A percentile compares a stretch with the other conserved stretches of the same genome.
Evolutionary conservation across 352 stramenopile genomes (phyloP).

Genomic region (Pythium biforme): DNA sequence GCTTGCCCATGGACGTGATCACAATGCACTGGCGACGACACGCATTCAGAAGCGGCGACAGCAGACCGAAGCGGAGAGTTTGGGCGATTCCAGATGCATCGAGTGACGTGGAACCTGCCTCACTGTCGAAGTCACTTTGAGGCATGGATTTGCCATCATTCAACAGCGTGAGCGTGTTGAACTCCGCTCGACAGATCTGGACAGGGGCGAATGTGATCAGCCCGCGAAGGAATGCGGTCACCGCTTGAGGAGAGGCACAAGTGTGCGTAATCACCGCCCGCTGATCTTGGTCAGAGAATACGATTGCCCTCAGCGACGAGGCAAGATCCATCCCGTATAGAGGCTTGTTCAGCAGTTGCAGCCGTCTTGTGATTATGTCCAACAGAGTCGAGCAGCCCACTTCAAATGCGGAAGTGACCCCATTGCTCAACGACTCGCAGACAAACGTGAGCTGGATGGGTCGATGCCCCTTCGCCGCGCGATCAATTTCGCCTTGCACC

Average conservation of each 20-base stretch:
- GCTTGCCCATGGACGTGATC: slow-evolving; percentile 65
- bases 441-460: background rate
- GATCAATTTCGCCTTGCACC: slow-evolving; percentile 20
- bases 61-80: slow-evolving; percentile 61
- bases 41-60: slow-evolving; percentile 62
- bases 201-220: slow-evolving; percentile 66
- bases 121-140: background rate
- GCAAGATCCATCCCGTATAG: slow-evolving; percentile 26
- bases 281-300: background rate
- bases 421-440: background rate
- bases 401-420: background rate
- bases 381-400: slow-evolving; percentile 19
- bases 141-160: slow-evolving; percentile 4
- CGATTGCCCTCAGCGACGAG: slow-evolving; percentile 29
- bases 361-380: slow-evolving; percentile 37
- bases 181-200: slow-evolving; percentile 67
- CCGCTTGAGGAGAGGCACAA: background rate
- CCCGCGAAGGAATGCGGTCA: slow-evolving; percentile 33
- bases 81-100: slow-evolving; percentile 67
- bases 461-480: background rate
- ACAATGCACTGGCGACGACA: slow-evolving; percentile 50
- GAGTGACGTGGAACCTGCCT: too few species aligned
- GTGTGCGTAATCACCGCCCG: too few species aligned
- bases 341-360: slow-evolving; percentile 61
- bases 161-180: slow-evolving; percentile 39